phyloP scores from a whole-genome alignment of 805 yeast genomes.

The Candida golubevii region DNA sequence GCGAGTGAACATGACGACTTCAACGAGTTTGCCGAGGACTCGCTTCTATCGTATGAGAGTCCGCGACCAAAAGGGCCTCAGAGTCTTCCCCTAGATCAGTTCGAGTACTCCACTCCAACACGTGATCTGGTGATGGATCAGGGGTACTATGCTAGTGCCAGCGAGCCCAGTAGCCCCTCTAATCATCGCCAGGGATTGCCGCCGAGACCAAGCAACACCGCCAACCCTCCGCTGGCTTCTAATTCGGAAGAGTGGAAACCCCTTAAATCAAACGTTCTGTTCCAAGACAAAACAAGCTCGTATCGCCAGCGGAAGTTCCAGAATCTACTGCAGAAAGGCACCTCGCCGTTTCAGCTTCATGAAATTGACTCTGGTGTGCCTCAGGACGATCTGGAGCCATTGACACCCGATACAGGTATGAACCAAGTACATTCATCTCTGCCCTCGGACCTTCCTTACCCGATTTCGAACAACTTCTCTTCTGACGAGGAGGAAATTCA shows the following conservation, averaged over 20 bases:
- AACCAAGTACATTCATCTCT: background rate
- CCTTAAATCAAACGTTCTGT: background rate
- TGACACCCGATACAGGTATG: background rate
- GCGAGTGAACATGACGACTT: background rate
- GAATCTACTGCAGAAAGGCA: slow-evolving; percentile 16
- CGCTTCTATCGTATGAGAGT: slow-evolving; percentile 25
- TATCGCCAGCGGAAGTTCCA: slow-evolving; percentile 13
- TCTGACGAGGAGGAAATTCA: slow-evolving; percentile 1
- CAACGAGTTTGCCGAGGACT: slow-evolving; percentile 16
- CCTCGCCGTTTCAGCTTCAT: slow-evolving; percentile 7
- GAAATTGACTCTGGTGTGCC: slow-evolving; percentile 2
- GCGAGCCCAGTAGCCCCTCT: slow-evolving; percentile 4
- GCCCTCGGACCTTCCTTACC: slow-evolving; percentile 8
- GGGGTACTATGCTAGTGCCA: background rate
- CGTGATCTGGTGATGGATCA: background rate
- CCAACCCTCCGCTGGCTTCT: background rate
- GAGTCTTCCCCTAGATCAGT: slow-evolving; percentile 31
- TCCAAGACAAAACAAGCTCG: background rate
- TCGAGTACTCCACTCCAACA: background rate
- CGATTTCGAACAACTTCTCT: slow-evolving; percentile 5
- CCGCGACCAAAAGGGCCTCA: slow-evolving; percentile 41
- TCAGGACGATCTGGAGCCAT: background rate
- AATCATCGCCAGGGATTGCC: background rate
- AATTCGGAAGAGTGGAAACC: background rate
- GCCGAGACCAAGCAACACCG: background rate